Conservation (phyloP, 2,329 filamentous ascomycete genomes). For the Fusarium xylarioides region DNA sequence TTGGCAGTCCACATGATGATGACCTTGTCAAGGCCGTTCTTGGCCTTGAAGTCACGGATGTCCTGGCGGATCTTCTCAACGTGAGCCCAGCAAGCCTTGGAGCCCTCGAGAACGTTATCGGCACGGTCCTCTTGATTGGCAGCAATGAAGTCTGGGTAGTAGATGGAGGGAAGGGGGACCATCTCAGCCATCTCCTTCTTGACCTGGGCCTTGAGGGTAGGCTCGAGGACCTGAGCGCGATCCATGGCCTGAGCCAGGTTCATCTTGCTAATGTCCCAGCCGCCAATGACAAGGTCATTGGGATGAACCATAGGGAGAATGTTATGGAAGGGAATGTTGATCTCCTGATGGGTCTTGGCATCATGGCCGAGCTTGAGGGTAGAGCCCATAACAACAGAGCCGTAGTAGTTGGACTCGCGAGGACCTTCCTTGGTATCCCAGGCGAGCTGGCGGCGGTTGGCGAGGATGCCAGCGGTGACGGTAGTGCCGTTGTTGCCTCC, state of each 20-base stretch:
- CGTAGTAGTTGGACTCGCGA: conserved; percentile 94
- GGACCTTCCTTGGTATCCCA: conserved; percentile 96
- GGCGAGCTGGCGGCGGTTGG: conserved; percentile 84
- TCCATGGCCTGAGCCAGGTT: conserved; percentile 94
- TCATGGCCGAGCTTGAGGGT: conserved; percentile 97
- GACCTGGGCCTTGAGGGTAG: conserved; percentile 88
- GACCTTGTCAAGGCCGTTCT: conserved; percentile 89
- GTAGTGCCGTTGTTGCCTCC: conserved; percentile 99
- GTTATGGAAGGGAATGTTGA: conserved; percentile 96
- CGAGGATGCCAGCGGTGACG: conserved; percentile 95
- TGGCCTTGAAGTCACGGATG: conserved; percentile 91
- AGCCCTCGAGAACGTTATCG: conserved; percentile 86
- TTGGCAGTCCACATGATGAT: conserved; percentile 99
- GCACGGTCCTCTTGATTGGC: conserved; percentile 97
- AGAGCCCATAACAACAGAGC: conserved; percentile 95
- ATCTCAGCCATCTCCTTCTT: conserved; percentile 92
- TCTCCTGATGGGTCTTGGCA: conserved; percentile 81
- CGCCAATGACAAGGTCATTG: conserved; percentile 92
- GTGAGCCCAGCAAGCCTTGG: conserved; percentile 85
- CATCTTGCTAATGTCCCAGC: conserved; percentile 96
- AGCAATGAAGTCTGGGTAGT: conserved; percentile 99
- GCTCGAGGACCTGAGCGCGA: conserved; percentile 92
- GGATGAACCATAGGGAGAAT: conserved; percentile 97
- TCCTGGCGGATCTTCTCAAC: conserved; percentile 93
- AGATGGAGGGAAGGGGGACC: conserved; percentile 91